Evolutionary conservation across 192 early-diverging fungal species (phyloP).

Genomic region (Coemansia sp.): DNA sequence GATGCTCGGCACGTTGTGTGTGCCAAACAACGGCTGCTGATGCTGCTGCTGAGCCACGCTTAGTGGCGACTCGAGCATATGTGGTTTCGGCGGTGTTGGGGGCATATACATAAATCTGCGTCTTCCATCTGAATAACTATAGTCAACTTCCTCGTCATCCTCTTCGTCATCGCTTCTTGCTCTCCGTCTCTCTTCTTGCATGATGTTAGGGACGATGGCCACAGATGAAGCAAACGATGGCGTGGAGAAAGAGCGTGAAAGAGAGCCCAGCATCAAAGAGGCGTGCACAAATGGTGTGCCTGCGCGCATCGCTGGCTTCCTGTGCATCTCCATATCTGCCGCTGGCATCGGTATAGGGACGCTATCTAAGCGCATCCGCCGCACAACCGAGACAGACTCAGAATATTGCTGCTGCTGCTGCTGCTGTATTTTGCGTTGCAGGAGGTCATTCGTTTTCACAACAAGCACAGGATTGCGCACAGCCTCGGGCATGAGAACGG

Average conservation of each 20-base stretch:
- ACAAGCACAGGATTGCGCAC: slow-evolving; percentile 47
- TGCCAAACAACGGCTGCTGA: background rate
- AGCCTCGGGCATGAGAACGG: slow-evolving; percentile 49
- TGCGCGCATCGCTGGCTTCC: background rate
- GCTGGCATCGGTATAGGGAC: background rate
- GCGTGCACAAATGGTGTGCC: slow-evolving; percentile 7
- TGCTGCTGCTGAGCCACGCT: background rate
- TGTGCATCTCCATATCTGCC: background rate
- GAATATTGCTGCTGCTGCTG: slow-evolving; percentile 11
- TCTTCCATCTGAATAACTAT: background rate
- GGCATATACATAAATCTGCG: background rate
- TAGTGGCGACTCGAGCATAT: background rate
- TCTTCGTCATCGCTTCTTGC: slow-evolving; percentile 2
- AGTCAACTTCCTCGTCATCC: slow-evolving; percentile 2
- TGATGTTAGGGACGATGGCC: background rate
- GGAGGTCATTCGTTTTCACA: slow-evolving; percentile 42
- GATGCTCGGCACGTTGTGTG: background rate
- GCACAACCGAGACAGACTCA: slow-evolving; percentile 3
- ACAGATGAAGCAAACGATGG: background rate
- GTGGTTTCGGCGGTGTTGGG: background rate
- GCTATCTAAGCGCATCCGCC: slow-evolving; percentile 15
- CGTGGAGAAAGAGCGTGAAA: background rate
- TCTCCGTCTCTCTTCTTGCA: background rate
- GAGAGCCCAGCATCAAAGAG: background rate
- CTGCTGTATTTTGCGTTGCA: slow-evolving; percentile 1